phyloP scores from a whole-genome alignment of 495 filamentous ascomycete genomes.

The Podospora bellae-mahoneyi region DNA sequence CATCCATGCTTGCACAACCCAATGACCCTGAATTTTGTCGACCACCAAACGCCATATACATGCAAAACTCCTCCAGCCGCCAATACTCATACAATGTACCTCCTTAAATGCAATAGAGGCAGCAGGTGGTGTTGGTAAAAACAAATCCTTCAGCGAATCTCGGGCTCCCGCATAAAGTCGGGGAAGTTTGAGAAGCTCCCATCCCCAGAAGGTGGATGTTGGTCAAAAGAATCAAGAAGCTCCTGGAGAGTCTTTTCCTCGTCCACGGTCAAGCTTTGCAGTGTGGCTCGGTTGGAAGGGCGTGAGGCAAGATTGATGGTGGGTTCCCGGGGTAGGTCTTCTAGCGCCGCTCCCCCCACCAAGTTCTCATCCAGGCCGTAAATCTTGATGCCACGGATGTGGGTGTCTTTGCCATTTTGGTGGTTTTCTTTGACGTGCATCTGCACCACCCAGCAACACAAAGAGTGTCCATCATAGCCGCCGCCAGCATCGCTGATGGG shows the following conservation, averaged over 20 bases:
- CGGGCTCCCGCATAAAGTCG: slow-evolving; percentile 46
- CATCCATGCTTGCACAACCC: not conserved
- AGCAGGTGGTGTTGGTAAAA: not conserved
- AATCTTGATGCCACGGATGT: slow-evolving; percentile 89
- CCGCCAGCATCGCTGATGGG: slow-evolving; percentile 66
- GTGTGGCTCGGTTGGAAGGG: slow-evolving; percentile 17
- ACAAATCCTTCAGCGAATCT: slow-evolving; percentile 37
- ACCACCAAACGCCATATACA: slow-evolving; percentile 3
- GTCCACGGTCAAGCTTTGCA: slow-evolving; percentile 22
- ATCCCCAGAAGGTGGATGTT: slow-evolving; percentile 22
- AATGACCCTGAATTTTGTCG: not conserved
- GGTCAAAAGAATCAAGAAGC: slow-evolving; percentile 25
- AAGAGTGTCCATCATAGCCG: slow-evolving; percentile 61
- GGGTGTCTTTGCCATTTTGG: slow-evolving; percentile 98
- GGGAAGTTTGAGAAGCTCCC: slow-evolving; percentile 33
- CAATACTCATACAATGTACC: not conserved
- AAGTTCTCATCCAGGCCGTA: slow-evolving; percentile 67
- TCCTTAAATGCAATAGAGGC: not conserved
- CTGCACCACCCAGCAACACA: slow-evolving; percentile 82
- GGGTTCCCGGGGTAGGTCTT: slow-evolving; percentile 4
- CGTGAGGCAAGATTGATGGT: slow-evolving; percentile 25
- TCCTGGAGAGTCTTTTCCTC: slow-evolving; percentile 35
- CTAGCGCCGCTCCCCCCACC: slow-evolving; percentile 11
- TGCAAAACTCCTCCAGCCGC: not conserved
- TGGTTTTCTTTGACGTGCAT: slow-evolving; percentile 90